Conservation (phyloP, 1,139 yeast species). For the Arxiozyma heterogenica region DNA sequence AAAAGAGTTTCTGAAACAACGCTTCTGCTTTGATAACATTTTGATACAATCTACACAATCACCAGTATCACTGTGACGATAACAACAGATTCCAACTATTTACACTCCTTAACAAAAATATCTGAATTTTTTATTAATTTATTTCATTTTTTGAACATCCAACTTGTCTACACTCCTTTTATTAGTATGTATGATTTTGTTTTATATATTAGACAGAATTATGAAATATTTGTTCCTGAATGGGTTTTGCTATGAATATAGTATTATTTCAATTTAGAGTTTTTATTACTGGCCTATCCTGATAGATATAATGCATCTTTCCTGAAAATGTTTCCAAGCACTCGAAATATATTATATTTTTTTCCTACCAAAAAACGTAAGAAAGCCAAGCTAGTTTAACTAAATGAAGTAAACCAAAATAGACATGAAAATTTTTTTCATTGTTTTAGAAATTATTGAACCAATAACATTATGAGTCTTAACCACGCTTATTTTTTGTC, state of each 20-base stretch:
- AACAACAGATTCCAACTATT: slow-evolving; percentile 13
- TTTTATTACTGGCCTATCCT: neutral
- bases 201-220: neutral
- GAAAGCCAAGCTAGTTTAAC: neutral
- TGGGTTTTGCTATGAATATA: neutral
- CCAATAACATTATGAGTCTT: neutral
- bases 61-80: neutral
- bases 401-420: too few species aligned
- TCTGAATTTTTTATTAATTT: neutral
- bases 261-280: neutral
- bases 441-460: neutral
- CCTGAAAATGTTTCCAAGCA: neutral
- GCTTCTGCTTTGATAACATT: neutral
- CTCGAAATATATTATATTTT: too few species aligned
- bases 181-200: slow-evolving; percentile 1
- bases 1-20: too few species aligned
- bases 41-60: neutral
- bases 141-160: slow-evolving; percentile 4
- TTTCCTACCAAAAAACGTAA: neutral
- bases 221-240: neutral
- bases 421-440: neutral
- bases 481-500: neutral
- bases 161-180: slow-evolving; percentile 13
- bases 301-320: too few species aligned
- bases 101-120: slow-evolving; percentile 9